Conservation (phyloP, 2,329 filamentous ascomycete genomes). For the Neonectria magnoliae region DNA sequence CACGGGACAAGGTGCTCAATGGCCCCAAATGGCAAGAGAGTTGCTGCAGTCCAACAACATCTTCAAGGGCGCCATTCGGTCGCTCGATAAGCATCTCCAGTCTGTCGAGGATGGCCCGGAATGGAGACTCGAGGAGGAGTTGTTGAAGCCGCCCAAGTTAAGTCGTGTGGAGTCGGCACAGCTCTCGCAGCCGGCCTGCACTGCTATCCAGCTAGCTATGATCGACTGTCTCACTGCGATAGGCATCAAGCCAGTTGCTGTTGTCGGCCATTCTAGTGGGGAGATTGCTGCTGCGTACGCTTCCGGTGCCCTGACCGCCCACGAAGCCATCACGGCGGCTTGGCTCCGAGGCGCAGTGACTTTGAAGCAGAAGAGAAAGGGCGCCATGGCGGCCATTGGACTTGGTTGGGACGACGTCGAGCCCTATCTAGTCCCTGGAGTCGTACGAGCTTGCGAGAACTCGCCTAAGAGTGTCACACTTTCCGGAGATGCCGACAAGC, state of each 20-base stretch:
- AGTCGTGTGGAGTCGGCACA: slow-evolving; percentile 44
- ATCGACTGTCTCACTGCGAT: slow-evolving; percentile 49
- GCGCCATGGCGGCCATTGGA: slow-evolving; percentile 54
- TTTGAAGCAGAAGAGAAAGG: slow-evolving; percentile 18
- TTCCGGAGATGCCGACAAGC: slow-evolving; percentile 21
- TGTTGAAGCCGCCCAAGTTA: slow-evolving; percentile 15
- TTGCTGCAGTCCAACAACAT: too few species aligned
- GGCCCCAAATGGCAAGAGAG: too few species aligned
- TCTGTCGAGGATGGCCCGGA: not conserved
- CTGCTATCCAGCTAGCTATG: slow-evolving; percentile 55
- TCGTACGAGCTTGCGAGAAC: slow-evolving; percentile 52
- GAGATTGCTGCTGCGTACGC: slow-evolving; percentile 59
- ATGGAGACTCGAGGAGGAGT: slow-evolving; percentile 36
- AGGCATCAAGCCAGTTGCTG: slow-evolving; percentile 46
- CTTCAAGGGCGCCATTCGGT: too few species aligned
- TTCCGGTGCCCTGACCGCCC: slow-evolving; percentile 46
- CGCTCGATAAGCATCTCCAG: too few species aligned
- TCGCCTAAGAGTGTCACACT: slow-evolving; percentile 46
- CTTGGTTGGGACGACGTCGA: slow-evolving; percentile 45
- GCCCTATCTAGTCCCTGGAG: slow-evolving; percentile 38
- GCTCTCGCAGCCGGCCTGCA: slow-evolving; percentile 53
- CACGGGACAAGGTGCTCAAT: too few species aligned
- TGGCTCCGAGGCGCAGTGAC: slow-evolving; percentile 46
- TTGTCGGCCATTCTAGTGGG: slow-evolving; percentile 56
- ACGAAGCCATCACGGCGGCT: slow-evolving; percentile 50